These are phyloP conservation scores for Macroventuria anomochaeta DNA, from an alignment of 2,329 filamentous ascomycete genomes.

Conservation along the genomic window DNA sequence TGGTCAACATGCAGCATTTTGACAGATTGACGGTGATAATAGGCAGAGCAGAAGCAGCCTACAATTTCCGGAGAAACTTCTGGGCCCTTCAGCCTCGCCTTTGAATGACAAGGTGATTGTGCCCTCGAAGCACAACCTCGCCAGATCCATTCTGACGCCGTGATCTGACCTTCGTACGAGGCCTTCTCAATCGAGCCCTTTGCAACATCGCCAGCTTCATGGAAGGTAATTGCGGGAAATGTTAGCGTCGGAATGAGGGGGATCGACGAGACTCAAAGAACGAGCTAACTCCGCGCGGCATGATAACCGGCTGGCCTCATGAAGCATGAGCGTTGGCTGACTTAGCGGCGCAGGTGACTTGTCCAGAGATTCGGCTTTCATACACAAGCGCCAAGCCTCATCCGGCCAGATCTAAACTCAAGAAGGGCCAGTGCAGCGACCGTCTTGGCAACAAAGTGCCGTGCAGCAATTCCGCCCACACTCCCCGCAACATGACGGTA, in stretches of 20 bases:
- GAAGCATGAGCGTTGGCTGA: conserved; percentile 11
- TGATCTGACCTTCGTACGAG: conserved; percentile 6
- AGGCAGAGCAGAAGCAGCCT: not conserved
- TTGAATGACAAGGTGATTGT: not conserved
- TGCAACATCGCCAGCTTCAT: not conserved
- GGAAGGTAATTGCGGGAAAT: conserved; percentile 11
- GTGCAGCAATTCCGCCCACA: conserved; percentile 32
- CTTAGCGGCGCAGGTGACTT: conserved; percentile 7
- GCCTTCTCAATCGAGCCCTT: not conserved
- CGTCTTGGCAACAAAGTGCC: conserved; percentile 31
- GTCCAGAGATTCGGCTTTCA: conserved; percentile 4
- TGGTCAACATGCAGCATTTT: too few relatives aligned
- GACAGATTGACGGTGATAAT: too few relatives aligned
- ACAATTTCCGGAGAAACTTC: not conserved
- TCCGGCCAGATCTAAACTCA: not conserved
- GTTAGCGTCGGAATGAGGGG: conserved; percentile 13
- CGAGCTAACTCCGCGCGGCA: conserved; percentile 15
- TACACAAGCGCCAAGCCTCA: not conserved
- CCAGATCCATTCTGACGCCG: not conserved
- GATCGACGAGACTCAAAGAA: not conserved
- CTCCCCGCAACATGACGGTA: conserved; percentile 39
- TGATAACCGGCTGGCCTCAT: conserved; percentile 6
- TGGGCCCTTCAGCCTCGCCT: not conserved
- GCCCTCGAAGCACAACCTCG: too few relatives aligned
- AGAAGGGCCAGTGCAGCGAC: not conserved